phyloP scores from a whole-genome alignment of 306 rosid genomes.

The Vigna nakashimae region DNA sequence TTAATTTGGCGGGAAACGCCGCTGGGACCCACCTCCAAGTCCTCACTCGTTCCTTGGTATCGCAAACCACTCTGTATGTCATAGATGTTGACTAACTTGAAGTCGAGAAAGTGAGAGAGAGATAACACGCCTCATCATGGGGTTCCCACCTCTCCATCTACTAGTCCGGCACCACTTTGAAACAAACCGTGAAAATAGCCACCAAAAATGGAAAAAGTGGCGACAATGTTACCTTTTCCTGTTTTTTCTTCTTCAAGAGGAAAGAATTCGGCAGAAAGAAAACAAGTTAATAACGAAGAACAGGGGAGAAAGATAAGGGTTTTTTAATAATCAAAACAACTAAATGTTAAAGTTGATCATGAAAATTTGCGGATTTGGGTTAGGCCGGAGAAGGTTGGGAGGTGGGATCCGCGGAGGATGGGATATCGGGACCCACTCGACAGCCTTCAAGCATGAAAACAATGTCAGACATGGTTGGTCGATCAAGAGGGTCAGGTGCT shows the following conservation, averaged over 20 bases:
- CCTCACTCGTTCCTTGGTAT: conserved; percentile 31
- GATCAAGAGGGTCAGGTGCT: conserved; percentile 88
- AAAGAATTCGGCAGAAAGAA: conserved; percentile 33
- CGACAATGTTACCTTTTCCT: background rate
- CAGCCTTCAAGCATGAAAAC: conserved; percentile 99
- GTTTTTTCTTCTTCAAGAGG: background rate
- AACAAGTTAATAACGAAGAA: conserved; percentile 19
- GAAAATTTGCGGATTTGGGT: conserved; percentile 27
- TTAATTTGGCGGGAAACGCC: conserved; percentile 57
- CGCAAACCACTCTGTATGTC: conserved; percentile 35
- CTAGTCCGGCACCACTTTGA: background rate
- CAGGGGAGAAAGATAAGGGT: background rate
- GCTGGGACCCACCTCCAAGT: conserved; percentile 40
- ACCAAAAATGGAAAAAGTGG: conserved; percentile 12
- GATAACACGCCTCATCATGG: no score
- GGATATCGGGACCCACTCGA: conserved; percentile 88
- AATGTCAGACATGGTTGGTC: conserved; percentile 95
- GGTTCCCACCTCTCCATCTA: no score
- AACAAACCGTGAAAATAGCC: conserved; percentile 12
- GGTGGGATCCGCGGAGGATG: conserved; percentile 92
- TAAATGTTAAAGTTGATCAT: conserved; percentile 43
- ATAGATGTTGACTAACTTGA: conserved; percentile 53
- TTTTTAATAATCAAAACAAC: background rate
- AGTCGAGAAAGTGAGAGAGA: background rate
- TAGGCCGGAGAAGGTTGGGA: conserved; percentile 82